Evolutionary conservation across 371 early-diverging fungal species (phyloP).

Genomic region (Syncephalastrum monosporum): DNA sequence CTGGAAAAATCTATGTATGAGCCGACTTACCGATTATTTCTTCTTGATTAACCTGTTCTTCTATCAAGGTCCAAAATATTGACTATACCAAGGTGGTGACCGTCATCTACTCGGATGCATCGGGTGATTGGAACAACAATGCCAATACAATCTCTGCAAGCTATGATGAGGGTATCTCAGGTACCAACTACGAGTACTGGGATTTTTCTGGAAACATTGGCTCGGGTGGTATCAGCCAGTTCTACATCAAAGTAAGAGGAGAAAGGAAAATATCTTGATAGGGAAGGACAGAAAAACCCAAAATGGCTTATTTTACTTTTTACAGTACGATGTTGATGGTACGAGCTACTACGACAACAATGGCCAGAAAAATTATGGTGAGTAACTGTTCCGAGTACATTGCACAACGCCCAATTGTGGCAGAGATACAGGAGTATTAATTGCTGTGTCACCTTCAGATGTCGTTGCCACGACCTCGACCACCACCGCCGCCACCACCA

Average conservation of each 20-base stretch:
- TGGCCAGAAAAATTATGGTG: slow-evolving; percentile 21
- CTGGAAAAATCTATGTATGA: slow-evolving; percentile 34
- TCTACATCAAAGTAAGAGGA: slow-evolving; percentile 28
- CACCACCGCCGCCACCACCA: slow-evolving; percentile 13
- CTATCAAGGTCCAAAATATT: slow-evolving; percentile 33
- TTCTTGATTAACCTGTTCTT: background rate
- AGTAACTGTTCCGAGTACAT: background rate
- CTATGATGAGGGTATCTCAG: slow-evolving; percentile 19
- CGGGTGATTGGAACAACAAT: slow-evolving; percentile 27
- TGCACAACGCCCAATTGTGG: background rate
- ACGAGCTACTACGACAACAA: slow-evolving; percentile 42
- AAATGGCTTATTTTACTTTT: background rate
- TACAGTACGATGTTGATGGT: slow-evolving; percentile 35
- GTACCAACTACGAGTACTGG: slow-evolving; percentile 41
- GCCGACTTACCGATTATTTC: background rate
- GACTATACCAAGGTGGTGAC: slow-evolving; percentile 35
- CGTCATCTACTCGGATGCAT: slow-evolving; percentile 29
- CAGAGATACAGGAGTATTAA: background rate
- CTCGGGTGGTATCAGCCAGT: slow-evolving; percentile 31
- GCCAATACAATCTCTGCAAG: slow-evolving; percentile 19
- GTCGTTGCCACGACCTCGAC: slow-evolving; percentile 4
- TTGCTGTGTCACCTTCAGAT: background rate
- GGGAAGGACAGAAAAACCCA: background rate
- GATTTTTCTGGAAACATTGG: slow-evolving; percentile 28
- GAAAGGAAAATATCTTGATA: background rate